Conservation (phyloP, 768 basidiomycete genomes). For the Trametes cubensis region DNA sequence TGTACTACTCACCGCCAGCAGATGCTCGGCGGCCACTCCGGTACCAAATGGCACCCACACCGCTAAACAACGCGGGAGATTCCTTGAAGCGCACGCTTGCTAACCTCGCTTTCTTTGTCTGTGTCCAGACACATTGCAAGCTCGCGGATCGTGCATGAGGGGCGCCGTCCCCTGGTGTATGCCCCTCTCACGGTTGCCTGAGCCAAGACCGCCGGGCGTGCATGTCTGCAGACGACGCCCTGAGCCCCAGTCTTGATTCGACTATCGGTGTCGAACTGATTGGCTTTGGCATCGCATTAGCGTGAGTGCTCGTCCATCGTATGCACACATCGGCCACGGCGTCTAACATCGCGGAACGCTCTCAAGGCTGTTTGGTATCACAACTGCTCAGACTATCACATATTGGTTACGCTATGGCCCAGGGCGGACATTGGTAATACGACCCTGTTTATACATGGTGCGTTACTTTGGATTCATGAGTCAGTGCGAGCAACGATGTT, state of each 20-base stretch:
- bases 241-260: slow-evolving; percentile 2
- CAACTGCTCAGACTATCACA: slow-evolving; percentile 4
- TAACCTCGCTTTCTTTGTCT: no score
- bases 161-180: background rate
- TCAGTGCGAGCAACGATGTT: background rate
- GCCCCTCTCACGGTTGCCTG: background rate
- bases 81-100: no score
- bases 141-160: background rate
- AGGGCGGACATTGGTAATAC: background rate
- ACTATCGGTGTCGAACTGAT: slow-evolving; percentile 14
- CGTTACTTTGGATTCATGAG: background rate
- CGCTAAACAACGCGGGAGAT: no score
- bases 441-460: slow-evolving; percentile 11
- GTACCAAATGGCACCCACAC: no score
- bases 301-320: background rate
- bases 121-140: no score
- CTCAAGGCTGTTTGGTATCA: slow-evolving; percentile 7
- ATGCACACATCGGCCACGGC: background rate
- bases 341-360: no score
- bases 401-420: slow-evolving; percentile 3
- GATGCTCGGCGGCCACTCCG: no score
- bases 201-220: background rate
- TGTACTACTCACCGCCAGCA: no score
- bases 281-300: slow-evolving; percentile 7
- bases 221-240: slow-evolving; percentile 8